Percentiles rank a stretch among this genome's conserved stretches.
Conservation (phyloP, 495 filamentous ascomycete genomes). For the Xylaria intraflava region DNA sequence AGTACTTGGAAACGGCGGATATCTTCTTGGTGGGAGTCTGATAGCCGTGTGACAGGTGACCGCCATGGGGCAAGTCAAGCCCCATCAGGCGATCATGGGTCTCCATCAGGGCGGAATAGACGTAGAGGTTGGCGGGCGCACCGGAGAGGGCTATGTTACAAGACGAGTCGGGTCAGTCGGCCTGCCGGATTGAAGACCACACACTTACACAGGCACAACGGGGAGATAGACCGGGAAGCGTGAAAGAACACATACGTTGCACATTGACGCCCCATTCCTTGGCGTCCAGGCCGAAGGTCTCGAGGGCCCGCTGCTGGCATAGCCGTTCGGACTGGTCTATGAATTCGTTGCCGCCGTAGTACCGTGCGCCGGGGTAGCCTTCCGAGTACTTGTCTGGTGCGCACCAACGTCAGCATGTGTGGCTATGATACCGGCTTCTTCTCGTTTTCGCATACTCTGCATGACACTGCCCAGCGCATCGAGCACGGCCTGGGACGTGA, state of each 20-base stretch:
- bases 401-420: slow-evolving; percentile 9
- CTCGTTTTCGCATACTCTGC: slow-evolving; percentile 63
- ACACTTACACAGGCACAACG: background rate
- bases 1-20: slow-evolving; percentile 96
- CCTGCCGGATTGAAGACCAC: background rate
- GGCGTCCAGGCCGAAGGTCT: slow-evolving; percentile 74
- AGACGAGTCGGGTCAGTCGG: slow-evolving; percentile 7
- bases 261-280: slow-evolving; percentile 98
- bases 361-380: slow-evolving; percentile 92
- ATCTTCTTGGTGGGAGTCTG: slow-evolving; percentile 98
- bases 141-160: slow-evolving; percentile 70
- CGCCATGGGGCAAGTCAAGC: slow-evolving; percentile 90
- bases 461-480: slow-evolving; percentile 96
- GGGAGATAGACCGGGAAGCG: background rate
- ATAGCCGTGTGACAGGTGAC: slow-evolving; percentile 95
- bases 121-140: slow-evolving; percentile 91
- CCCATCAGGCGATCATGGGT: slow-evolving; percentile 96
- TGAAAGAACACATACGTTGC: slow-evolving; percentile 56
- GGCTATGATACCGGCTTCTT: background rate
- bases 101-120: slow-evolving; percentile 86
- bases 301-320: slow-evolving; percentile 82
- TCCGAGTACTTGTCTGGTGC: slow-evolving; percentile 94
- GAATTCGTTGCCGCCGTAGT: slow-evolving; percentile 95
- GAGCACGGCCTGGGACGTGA: slow-evolving; percentile 93
- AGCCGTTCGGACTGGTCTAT: slow-evolving; percentile 87